These are phyloP conservation scores for Paraleonurus japonicus DNA, from an alignment of 257 asterid genomes.

Conservation along the genomic window DNA sequence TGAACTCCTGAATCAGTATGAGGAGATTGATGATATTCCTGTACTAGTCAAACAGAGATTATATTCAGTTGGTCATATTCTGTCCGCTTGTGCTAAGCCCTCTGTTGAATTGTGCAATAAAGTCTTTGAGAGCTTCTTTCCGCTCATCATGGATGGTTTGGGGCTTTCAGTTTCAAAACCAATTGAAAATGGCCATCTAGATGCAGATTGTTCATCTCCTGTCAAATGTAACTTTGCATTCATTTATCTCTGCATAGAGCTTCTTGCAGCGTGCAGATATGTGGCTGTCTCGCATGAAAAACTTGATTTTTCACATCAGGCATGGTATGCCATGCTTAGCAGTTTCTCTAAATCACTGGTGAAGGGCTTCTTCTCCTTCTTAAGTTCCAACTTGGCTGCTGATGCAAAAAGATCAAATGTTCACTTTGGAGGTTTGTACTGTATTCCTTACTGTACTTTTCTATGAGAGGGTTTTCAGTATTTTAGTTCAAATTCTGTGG, in stretches of 20 bases:
- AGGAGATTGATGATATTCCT: constrained; percentile 49
- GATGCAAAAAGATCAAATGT: constrained; percentile 41
- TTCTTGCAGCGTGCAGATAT: constrained; percentile 75
- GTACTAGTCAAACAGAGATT: constrained; percentile 63
- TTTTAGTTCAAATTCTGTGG: background rate
- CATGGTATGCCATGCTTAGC: constrained; percentile 54
- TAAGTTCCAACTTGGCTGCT: constrained; percentile 42
- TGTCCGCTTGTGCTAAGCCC: constrained; percentile 62
- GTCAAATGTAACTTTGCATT: constrained; percentile 52
- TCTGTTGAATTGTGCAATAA: constrained; percentile 62
- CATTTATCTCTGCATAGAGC: constrained; percentile 64
- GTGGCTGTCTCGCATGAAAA: constrained; percentile 44
- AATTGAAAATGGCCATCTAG: constrained; percentile 26
- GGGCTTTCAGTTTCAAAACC: constrained; percentile 53
- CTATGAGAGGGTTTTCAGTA: constrained; percentile 2
- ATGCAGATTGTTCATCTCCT: constrained; percentile 31
- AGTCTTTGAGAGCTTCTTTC: constrained; percentile 70
- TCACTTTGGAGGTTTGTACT: constrained; percentile 57
- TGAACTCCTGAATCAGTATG: constrained; percentile 46
- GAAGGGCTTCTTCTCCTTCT: constrained; percentile 45
- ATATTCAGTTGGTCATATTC: constrained; percentile 64
- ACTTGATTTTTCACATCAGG: constrained; percentile 38
- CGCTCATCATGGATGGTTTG: constrained; percentile 54
- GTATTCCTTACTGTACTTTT: constrained; percentile 4
- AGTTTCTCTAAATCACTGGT: constrained; percentile 46